Conservation (phyloP, 768 basidiomycete species). For the Leucocoprinus leucothites region DNA sequence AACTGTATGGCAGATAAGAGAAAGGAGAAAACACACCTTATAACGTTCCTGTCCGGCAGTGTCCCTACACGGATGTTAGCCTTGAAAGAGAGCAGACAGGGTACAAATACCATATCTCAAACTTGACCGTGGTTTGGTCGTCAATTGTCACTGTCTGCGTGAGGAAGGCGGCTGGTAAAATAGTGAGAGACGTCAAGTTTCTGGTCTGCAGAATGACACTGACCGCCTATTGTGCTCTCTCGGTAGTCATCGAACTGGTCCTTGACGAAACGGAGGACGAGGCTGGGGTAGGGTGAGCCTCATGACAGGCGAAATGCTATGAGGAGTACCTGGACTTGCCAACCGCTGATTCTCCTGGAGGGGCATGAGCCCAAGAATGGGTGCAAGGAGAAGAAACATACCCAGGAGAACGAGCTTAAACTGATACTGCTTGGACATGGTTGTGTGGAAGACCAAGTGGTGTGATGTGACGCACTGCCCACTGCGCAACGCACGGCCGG, state of each 20-base stretch:
- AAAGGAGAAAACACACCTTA: slow-evolving; percentile 51
- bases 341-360: slow-evolving; percentile 90
- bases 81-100: slow-evolving; percentile 7
- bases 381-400: slow-evolving; percentile 30
- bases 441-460: slow-evolving; percentile 28
- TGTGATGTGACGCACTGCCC: slow-evolving; percentile 17
- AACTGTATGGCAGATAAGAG: slow-evolving; percentile 14
- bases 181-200: slow-evolving; percentile 13
- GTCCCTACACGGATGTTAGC: slow-evolving; percentile 54
- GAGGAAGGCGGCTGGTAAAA: slow-evolving; percentile 81
- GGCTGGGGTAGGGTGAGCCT: slow-evolving; percentile 43
- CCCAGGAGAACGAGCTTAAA: slow-evolving; percentile 97
- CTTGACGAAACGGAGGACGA: slow-evolving; percentile 95
- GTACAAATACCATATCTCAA: slow-evolving; percentile 84
- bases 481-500: neutral
- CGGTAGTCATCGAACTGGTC: slow-evolving; percentile 95
- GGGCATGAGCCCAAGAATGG: slow-evolving; percentile 14
- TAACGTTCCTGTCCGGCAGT: slow-evolving; percentile 96
- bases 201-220: slow-evolving; percentile 16
- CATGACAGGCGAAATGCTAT: slow-evolving; percentile 18
- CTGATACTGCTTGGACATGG: slow-evolving; percentile 90
- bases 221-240: slow-evolving; percentile 92
- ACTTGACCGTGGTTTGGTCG: slow-evolving; percentile 90
- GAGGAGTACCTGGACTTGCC: slow-evolving; percentile 83
- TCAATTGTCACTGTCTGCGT: slow-evolving; percentile 96